Percentiles rank a stretch among this genome's conserved stretches.
Evolutionary conservation across 2,329 filamentous ascomycete species (phyloP).

Genomic region (Neonectria neomacrospora): DNA sequence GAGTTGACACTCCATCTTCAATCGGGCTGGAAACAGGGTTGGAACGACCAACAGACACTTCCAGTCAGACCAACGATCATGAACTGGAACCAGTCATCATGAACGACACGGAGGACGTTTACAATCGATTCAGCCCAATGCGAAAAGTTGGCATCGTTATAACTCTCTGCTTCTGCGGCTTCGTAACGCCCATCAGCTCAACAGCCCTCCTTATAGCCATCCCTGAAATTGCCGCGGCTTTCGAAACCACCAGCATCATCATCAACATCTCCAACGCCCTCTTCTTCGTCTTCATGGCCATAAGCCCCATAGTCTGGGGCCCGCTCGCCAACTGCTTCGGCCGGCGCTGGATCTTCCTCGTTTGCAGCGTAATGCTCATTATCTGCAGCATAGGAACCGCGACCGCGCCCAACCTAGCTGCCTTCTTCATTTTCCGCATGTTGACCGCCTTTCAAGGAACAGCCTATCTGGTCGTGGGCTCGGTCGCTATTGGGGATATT

Average conservation of each 20-base stretch:
- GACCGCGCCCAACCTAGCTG: slow-evolving; percentile 70
- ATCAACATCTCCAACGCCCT: slow-evolving; percentile 76
- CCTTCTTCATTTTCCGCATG: slow-evolving; percentile 76
- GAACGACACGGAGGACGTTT: slow-evolving; percentile 16
- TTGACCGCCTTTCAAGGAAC: slow-evolving; percentile 78
- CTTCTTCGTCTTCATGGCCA: slow-evolving; percentile 77
- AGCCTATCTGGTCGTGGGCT: slow-evolving; percentile 74
- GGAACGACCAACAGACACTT: not conserved
- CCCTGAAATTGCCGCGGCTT: slow-evolving; percentile 35
- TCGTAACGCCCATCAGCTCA: slow-evolving; percentile 35
- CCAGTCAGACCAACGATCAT: not conserved
- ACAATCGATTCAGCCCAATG: slow-evolving; percentile 37
- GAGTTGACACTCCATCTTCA: not conserved
- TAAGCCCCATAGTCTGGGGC: slow-evolving; percentile 73
- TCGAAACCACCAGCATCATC: slow-evolving; percentile 34
- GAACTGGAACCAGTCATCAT: not conserved
- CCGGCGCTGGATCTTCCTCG: slow-evolving; percentile 53
- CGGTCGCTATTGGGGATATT: slow-evolving; percentile 68
- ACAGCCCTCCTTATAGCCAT: slow-evolving; percentile 36
- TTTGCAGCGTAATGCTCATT: slow-evolving; percentile 61
- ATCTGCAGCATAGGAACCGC: slow-evolving; percentile 74
- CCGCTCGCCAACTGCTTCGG: slow-evolving; percentile 71
- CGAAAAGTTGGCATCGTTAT: slow-evolving; percentile 40
- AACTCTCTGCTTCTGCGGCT: slow-evolving; percentile 37
- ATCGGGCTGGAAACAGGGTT: not conserved